phyloP scores from a whole-genome alignment of 352 stramenopile species.

The Pilasporangium apinafurcum region DNA sequence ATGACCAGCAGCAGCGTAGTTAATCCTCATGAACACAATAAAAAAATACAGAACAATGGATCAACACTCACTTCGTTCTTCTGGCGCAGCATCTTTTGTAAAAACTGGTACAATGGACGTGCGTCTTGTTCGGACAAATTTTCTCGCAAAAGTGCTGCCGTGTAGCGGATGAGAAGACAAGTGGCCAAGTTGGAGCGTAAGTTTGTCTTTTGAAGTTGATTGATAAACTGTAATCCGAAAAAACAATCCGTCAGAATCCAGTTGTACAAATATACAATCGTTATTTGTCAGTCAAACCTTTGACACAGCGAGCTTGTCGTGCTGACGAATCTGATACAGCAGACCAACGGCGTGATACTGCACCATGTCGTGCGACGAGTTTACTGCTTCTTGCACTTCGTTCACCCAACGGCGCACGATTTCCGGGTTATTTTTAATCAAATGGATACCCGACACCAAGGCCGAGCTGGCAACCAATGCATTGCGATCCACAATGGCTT shows the following conservation, averaged over 20 bases:
- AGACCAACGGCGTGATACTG: constrained; percentile 98
- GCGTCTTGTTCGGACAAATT: constrained; percentile 80
- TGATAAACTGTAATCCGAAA: constrained; percentile 43
- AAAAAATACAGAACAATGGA: not conserved
- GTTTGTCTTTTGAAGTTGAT: constrained; percentile 91
- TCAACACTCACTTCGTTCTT: constrained; percentile 75
- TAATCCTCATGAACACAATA: not conserved
- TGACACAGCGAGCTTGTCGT: constrained; percentile 97
- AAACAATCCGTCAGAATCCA: not conserved
- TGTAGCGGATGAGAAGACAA: constrained; percentile 98
- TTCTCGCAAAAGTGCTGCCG: constrained; percentile 85
- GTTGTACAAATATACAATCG: not conserved
- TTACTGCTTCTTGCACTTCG: constrained; percentile 96
- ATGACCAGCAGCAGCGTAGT: constrained; percentile 6
- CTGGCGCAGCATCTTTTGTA: constrained; percentile 96
- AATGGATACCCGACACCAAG: constrained; percentile 93
- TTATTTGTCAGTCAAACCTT: constrained; percentile 49
- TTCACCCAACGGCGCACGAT: constrained; percentile 95
- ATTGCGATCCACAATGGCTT: constrained; percentile 98
- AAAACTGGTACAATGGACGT: constrained; percentile 80
- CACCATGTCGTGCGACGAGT: constrained; percentile 97
- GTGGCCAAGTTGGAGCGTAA: constrained; percentile 92
- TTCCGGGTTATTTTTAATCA: constrained; percentile 92
- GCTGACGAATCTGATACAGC: constrained; percentile 98
- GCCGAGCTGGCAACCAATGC: constrained; percentile 94